Base-by-base conservation (phyloP, 306 rosid genomes). In the Begonia loranthoides region DNA sequence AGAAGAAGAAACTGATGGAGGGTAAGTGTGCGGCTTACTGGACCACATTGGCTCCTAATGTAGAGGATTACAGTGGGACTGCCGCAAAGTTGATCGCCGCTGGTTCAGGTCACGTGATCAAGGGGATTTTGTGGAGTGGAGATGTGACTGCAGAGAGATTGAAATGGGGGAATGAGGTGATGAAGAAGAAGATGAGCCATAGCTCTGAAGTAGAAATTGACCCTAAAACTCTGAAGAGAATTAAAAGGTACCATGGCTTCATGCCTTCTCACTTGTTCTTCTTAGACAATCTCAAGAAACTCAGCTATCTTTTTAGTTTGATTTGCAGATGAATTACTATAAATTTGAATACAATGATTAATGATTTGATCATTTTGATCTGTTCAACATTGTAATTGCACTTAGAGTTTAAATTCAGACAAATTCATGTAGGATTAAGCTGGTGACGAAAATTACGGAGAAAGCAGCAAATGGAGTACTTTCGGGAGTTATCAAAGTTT, bases 11-110 rank as follows among this genome's bases (percentile, higher is more conserved):
- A 51, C 40, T 72, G 61, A 76, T 89, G 78, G 84, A 78, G 70
- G 78, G 67, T 51, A 57, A 64, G 24, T 78, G 80, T 19, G 94
- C 84, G 0, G 95, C 82, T 3, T 90, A 86, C 55, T 90, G 99
- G 99, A 90, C 99, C 1, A 86, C 99, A 3, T 55, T 90, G 62
- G 99, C 99, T 15, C 99, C 99, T 2, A 90, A 90, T 55, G 99
- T 90, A 62, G 94, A 86, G 70, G 96, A 83, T 2, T 86, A 90
- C 15, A 86, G 84, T 53, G 78, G 99, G 50, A 65, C 24, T 8
- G 70, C 93, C 0, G 94, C 99, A 6, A 86, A 63, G 57, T 13
- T 83, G 82, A 80, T 90, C 12, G 88, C 95, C 2, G 54, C 80
- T 0, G 99, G 96, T n/a, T 83, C 93, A 1, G 88, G 92, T 4